Conservation (phyloP, 768 basidiomycete species). For the Strobilomyces dryophilus region DNA sequence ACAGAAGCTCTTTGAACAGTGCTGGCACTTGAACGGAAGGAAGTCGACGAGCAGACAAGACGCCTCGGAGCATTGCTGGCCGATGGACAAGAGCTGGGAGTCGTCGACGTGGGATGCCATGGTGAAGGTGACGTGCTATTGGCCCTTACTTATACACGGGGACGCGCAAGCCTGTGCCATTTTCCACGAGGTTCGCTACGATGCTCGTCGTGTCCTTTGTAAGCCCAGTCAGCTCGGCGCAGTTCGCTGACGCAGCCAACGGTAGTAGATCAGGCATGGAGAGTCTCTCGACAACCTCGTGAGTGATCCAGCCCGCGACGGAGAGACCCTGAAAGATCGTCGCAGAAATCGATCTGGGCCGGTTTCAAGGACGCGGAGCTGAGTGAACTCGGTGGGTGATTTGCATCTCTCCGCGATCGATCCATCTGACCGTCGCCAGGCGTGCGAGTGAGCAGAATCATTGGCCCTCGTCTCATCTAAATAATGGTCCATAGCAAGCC, state of each 20-base stretch:
- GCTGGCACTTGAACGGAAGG: constrained; percentile 82
- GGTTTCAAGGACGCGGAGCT: constrained; percentile 73
- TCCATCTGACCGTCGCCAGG: constrained; percentile 35
- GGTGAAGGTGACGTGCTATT: background rate
- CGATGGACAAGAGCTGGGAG: constrained; percentile 58
- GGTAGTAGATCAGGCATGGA: constrained; percentile 62
- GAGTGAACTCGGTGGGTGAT: constrained; percentile 62
- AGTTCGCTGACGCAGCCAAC: background rate
- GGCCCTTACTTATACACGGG: constrained; percentile 24
- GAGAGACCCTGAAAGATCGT: background rate
- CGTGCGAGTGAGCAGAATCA: constrained; percentile 45
- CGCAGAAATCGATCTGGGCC: constrained; percentile 57
- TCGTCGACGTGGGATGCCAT: constrained; percentile 25
- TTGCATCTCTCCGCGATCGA: background rate
- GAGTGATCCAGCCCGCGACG: constrained; percentile 9
- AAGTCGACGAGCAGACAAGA: constrained; percentile 76
- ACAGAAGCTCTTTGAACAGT: constrained; percentile 69
- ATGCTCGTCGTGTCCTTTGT: constrained; percentile 27
- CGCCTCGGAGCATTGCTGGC: constrained; percentile 65
- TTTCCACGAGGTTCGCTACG: background rate
- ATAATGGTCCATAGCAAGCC: constrained; percentile 50
- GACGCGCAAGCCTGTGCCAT: constrained; percentile 23
- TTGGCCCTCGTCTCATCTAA: background rate
- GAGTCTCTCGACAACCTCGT: constrained; percentile 78
- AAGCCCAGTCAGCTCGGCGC: constrained; percentile 5